Percentiles rank a stretch among this genome's conserved stretches.
These are phyloP conservation scores for Colletotrichum noveboracense DNA, from an alignment of 2,329 filamentous ascomycete species.

Conservation along the genomic window DNA sequence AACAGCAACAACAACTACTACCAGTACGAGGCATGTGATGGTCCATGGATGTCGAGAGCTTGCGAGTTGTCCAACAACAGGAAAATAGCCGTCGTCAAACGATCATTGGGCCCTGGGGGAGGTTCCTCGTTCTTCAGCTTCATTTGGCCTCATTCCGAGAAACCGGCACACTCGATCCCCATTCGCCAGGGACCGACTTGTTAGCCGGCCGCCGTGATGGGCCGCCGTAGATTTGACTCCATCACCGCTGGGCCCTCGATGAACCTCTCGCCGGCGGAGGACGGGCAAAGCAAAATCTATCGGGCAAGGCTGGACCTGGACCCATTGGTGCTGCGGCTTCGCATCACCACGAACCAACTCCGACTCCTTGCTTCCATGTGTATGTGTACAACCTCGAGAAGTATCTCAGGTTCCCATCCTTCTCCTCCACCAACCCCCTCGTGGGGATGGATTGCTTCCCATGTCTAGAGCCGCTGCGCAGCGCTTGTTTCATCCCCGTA, in stretches of 20 bases:
- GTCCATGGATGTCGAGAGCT: neutral
- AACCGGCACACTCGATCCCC: neutral
- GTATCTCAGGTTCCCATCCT: neutral
- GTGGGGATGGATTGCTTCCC: neutral
- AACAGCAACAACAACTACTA: neutral
- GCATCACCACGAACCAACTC: neutral
- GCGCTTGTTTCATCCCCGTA: neutral
- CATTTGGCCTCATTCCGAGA: neutral
- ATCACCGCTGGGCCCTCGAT: neutral
- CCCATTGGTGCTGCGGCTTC: neutral
- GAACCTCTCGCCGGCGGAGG: neutral
- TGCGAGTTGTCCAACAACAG: neutral
- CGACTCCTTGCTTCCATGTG: neutral
- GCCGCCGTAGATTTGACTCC: neutral
- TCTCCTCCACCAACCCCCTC: neutral
- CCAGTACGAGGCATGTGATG: neutral
- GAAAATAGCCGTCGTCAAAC: neutral
- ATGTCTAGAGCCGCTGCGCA: neutral
- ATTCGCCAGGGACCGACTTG: neutral
- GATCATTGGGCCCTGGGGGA: neutral
- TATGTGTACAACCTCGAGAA: slow-evolving; percentile 13
- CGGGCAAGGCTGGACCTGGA: neutral
- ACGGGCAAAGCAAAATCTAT: neutral
- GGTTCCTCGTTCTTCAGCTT: neutral
- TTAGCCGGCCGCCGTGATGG: neutral